Percentiles rank a stretch among this genome's conserved stretches.
Evolutionary conservation across 2,329 filamentous ascomycete species (phyloP).

Genomic region (Pyrenophora seminiperda): DNA sequence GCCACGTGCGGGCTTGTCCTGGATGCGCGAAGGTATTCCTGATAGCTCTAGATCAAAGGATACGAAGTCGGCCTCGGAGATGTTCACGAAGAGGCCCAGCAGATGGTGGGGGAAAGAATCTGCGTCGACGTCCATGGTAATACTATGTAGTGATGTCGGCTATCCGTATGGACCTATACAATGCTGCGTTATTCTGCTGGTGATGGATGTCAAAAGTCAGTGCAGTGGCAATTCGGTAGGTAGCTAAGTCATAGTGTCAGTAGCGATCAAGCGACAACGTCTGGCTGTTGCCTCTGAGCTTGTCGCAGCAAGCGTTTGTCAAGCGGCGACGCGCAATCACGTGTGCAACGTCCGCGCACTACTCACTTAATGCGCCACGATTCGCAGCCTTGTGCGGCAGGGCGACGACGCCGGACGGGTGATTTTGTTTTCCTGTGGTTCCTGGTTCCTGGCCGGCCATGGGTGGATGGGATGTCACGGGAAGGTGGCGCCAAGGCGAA

Average conservation of each 20-base stretch:
- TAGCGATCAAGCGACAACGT: conserved; percentile 18
- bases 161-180: background rate
- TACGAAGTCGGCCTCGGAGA: conserved; percentile 65
- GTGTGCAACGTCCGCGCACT: background rate
- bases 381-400: conserved; percentile 3
- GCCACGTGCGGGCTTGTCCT: conserved; percentile 39
- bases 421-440: too few relatives aligned
- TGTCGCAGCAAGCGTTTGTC: conserved; percentile 13
- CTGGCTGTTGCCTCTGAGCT: conserved; percentile 12
- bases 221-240: conserved; percentile 8
- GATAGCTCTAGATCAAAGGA: conserved; percentile 71
- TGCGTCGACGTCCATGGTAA: conserved; percentile 62
- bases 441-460: background rate
- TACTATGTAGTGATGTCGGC: background rate
- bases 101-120: conserved; percentile 57
- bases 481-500: conserved; percentile 21
- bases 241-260: conserved; percentile 24
- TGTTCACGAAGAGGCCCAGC: conserved; percentile 61
- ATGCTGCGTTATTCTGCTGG: background rate
- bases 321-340: conserved; percentile 6
- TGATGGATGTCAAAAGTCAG: conserved; percentile 4
- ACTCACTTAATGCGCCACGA: background rate
- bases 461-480: conserved; percentile 2
- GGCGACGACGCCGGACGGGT: conserved; percentile 10
- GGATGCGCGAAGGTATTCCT: conserved; percentile 58